Percentiles rank a stretch among this genome's conserved stretches.
Conservation (phyloP, 2,329 filamentous ascomycete species). For the Fusarium guadeloupense region DNA sequence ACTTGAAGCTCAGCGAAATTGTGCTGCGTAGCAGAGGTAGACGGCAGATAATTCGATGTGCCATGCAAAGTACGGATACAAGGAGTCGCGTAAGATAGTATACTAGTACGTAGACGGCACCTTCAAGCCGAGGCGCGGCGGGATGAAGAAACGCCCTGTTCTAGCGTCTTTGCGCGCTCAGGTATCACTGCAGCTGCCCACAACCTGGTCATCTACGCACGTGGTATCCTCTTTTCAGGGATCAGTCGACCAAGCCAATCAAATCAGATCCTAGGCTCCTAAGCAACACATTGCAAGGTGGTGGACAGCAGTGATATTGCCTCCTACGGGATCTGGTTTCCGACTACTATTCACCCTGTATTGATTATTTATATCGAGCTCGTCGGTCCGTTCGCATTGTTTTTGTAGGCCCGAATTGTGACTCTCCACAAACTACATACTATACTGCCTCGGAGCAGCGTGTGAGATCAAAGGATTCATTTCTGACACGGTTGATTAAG, state of each 20-base stretch:
- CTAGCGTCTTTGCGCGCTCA: constrained; percentile 18
- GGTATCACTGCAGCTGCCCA: constrained; percentile 26
- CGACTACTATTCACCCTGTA: neutral
- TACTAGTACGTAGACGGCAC: constrained; percentile 22
- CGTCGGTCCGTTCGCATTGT: constrained; percentile 5
- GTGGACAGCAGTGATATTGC: neutral
- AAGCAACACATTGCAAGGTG: neutral
- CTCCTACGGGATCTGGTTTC: too few relatives aligned
- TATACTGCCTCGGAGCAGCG: constrained; percentile 2
- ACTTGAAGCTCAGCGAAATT: constrained; percentile 25
- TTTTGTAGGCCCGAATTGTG: neutral
- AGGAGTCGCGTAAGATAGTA: constrained; percentile 13
- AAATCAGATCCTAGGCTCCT: constrained; percentile 5
- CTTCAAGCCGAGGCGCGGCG: constrained; percentile 31
- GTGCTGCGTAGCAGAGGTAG: constrained; percentile 3
- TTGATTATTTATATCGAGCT: neutral
- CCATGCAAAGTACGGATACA: constrained; percentile 18
- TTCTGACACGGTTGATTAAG: neutral
- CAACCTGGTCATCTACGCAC: constrained; percentile 27
- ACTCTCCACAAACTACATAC: constrained; percentile 4
- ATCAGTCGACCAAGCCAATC: constrained; percentile 14
- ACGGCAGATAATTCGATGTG: constrained; percentile 16
- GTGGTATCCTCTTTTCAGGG: constrained; percentile 29
- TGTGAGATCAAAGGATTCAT: constrained; percentile 10
- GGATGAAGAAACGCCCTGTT: constrained; percentile 17